Conservation (phyloP, 2,329 filamentous ascomycete genomes). For the Colletotrichum somersetense region DNA sequence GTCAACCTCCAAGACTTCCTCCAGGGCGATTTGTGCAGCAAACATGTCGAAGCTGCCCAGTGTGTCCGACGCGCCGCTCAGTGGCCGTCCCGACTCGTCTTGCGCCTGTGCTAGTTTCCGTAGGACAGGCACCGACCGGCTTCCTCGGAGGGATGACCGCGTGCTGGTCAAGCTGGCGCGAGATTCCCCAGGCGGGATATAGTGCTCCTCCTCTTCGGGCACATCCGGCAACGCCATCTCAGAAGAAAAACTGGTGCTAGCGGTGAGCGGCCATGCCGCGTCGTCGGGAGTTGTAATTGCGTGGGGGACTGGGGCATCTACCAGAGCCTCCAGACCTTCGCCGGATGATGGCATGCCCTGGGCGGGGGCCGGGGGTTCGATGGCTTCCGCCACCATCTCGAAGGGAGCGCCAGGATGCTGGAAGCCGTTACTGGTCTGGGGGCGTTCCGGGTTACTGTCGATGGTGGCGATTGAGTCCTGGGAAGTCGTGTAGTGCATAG, state of each 20-base stretch:
- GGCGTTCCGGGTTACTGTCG: slow-evolving; percentile 53
- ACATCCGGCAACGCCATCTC: slow-evolving; percentile 68
- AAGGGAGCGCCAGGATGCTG: slow-evolving; percentile 60
- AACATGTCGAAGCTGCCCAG: slow-evolving; percentile 60
- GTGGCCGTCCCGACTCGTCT: slow-evolving; percentile 48
- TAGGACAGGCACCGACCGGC: slow-evolving; percentile 67
- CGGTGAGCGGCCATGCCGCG: slow-evolving; percentile 59
- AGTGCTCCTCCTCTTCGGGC: slow-evolving; percentile 72
- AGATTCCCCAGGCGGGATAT: slow-evolving; percentile 53
- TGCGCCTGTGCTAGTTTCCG: slow-evolving; percentile 56
- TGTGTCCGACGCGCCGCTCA: slow-evolving; percentile 66
- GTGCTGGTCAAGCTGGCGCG: slow-evolving; percentile 62
- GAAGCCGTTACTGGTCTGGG: slow-evolving; percentile 60
- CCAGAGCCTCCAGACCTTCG: slow-evolving; percentile 43
- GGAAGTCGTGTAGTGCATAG: slow-evolving; percentile 51
- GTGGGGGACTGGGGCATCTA: slow-evolving; percentile 51
- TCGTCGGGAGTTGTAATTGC: slow-evolving; percentile 59
- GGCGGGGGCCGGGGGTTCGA: slow-evolving; percentile 42
- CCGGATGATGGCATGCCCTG: slow-evolving; percentile 32
- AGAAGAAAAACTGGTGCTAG: slow-evolving; percentile 51
- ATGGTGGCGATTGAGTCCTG: slow-evolving; percentile 14
- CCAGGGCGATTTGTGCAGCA: slow-evolving; percentile 52
- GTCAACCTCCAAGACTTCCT: slow-evolving; percentile 45
- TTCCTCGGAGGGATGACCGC: slow-evolving; percentile 65
- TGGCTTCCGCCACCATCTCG: slow-evolving; percentile 44